These are phyloP conservation scores for Diaporthe vaccinii DNA, from an alignment of 2,329 filamentous ascomycete genomes.

Conservation along the genomic window DNA sequence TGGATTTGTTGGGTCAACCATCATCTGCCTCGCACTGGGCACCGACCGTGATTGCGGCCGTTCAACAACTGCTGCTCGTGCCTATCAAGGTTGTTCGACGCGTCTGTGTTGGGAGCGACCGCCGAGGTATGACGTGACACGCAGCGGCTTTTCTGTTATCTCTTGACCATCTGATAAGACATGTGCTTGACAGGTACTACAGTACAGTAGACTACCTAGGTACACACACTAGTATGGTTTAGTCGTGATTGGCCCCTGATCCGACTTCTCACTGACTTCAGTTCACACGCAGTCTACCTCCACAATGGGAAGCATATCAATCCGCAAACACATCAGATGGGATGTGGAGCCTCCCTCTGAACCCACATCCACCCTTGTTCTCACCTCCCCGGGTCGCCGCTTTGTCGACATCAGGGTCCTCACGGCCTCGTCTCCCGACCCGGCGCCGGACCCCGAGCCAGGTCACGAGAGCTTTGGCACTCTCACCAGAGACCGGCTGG, in stretches of 20 bases:
- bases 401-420: conserved; percentile 75
- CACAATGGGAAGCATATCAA: conserved; percentile 65
- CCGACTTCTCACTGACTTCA: not conserved
- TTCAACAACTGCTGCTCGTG: not conserved
- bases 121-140: conserved; percentile 25
- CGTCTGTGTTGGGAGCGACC: not conserved
- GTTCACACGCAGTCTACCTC: not conserved
- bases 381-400: conserved; percentile 68
- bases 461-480: not conserved
- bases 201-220: not conserved
- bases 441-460: not conserved
- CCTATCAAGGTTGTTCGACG: not conserved
- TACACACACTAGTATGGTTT: not conserved
- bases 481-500: conserved; percentile 55
- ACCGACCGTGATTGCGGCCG: not conserved
- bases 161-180: conserved; percentile 9
- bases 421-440: conserved; percentile 12
- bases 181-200: not conserved
- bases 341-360: conserved; percentile 65
- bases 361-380: conserved; percentile 74
- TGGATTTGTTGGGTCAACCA: not conserved
- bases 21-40: not conserved
- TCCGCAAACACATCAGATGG: conserved; percentile 72
- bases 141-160: not conserved
- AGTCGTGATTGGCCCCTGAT: not conserved